A percentile compares a stretch with the other conserved stretches of the same genome.
Conservation (phyloP, 2,329 filamentous ascomycete species). For the Talaromyces atroroseus region DNA sequence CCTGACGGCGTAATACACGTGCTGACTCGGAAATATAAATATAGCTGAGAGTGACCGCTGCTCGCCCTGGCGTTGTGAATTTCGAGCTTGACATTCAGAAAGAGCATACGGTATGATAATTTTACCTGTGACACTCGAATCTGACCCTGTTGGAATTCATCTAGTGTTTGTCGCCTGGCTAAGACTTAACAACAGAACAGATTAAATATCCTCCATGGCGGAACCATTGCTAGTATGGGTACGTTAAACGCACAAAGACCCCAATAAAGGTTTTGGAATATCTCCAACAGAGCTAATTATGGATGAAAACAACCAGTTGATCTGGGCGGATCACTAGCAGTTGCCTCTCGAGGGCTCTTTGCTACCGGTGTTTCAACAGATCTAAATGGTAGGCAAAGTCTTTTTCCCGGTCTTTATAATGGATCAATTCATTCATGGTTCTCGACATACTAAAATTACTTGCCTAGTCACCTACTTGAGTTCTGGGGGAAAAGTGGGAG, state of each 20-base stretch:
- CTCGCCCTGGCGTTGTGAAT: constrained; percentile 56
- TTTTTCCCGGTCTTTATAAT: background rate
- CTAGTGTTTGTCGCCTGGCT: background rate
- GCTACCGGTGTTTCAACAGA: constrained; percentile 64
- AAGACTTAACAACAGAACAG: constrained; percentile 48
- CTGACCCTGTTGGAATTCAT: background rate
- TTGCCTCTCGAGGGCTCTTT: constrained; percentile 60
- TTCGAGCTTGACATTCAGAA: constrained; percentile 62
- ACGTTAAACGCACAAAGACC: constrained; percentile 13
- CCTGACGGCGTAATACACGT: background rate
- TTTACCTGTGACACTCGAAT: background rate
- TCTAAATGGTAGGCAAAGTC: constrained; percentile 46
- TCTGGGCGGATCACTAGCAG: constrained; percentile 60
- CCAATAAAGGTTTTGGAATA: background rate
- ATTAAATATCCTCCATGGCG: constrained; percentile 61
- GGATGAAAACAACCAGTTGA: constrained; percentile 44
- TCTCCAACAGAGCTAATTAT: background rate
- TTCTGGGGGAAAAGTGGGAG: constrained; percentile 59
- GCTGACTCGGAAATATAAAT: background rate
- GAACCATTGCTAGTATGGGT: constrained; percentile 60
- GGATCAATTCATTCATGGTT: background rate
- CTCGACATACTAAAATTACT: background rate
- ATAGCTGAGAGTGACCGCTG: constrained; percentile 57
- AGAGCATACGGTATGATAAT: constrained; percentile 54
- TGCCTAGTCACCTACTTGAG: constrained; percentile 56